These are phyloP conservation scores for Hydnomerulius pinastri DNA, from an alignment of 768 basidiomycete genomes.

Conservation along the genomic window DNA sequence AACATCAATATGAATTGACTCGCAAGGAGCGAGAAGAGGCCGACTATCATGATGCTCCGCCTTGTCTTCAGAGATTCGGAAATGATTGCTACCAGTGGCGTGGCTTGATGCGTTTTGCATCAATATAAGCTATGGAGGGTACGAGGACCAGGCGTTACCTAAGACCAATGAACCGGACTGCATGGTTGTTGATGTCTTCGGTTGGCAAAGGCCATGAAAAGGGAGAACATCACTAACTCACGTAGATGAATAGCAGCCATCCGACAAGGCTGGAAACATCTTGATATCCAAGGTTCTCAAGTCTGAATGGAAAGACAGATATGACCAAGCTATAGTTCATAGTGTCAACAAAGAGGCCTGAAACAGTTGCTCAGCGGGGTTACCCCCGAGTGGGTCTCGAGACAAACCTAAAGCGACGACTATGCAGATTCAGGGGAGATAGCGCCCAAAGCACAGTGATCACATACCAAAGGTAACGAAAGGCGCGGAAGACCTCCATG, in stretches of 20 bases:
- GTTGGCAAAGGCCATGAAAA: not conserved
- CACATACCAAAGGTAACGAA: not conserved
- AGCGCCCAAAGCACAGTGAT: not conserved
- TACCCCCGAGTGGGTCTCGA: not conserved
- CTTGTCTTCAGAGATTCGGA: constrained; percentile 37
- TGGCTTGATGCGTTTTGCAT: constrained; percentile 32
- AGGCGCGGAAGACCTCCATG: constrained; percentile 1
- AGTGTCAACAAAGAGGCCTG: not conserved
- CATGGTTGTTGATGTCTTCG: not conserved
- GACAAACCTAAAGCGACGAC: not conserved
- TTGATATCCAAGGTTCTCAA: constrained; percentile 35
- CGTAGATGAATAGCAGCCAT: constrained; percentile 44
- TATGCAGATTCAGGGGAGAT: not conserved
- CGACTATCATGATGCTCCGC: constrained; percentile 30
- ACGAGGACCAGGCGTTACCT: constrained; percentile 17
- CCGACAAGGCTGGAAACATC: constrained; percentile 36
- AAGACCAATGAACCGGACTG: constrained; percentile 35
- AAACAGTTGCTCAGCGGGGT: no score
- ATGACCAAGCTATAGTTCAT: constrained; percentile 25
- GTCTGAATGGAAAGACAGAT: constrained; percentile 41
- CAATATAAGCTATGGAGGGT: not conserved
- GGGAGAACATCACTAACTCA: constrained; percentile 15
- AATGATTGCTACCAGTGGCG: constrained; percentile 36
- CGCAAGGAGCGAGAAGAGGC: constrained; percentile 34
- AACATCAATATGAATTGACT: constrained; percentile 44